Evolutionary conservation across 129 eudicot species (phyloP).

Genomic region (Artemisia tridentata): DNA sequence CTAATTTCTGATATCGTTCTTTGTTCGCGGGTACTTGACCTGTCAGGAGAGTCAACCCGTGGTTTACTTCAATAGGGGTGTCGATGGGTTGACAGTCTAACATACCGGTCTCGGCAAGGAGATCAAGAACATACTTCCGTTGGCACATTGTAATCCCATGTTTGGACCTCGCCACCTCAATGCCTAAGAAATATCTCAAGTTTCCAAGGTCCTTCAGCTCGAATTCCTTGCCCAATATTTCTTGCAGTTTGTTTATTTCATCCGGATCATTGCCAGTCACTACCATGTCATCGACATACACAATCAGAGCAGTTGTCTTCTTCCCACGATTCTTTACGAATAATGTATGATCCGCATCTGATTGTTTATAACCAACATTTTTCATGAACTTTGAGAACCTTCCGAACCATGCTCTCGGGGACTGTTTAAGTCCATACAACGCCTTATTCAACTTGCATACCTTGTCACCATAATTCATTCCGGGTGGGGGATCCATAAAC

Average conservation of each 20-base stretch:
- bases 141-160: no score
- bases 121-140: not conserved
- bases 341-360: not conserved
- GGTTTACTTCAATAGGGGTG: not conserved
- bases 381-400: not conserved
- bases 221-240: not conserved
- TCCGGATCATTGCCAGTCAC: constrained; percentile 1
- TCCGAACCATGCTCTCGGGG: not conserved
- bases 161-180: not conserved
- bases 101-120: constrained; percentile 4
- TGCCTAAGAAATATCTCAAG: constrained; percentile 6
- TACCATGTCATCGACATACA: constrained; percentile 2
- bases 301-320: not conserved
- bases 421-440: not conserved
- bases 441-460: not conserved
- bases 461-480: not conserved
- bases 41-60: not conserved
- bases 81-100: constrained; percentile 2
- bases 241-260: not conserved
- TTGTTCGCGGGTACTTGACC: not conserved
- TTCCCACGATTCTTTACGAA: not conserved
- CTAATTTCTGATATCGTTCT: not conserved
- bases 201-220: constrained; percentile 5
- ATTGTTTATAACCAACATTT: not conserved
- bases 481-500: not conserved